A percentile compares a stretch with the other conserved stretches of the same genome.
Conservation (phyloP, 192 early-diverging fungal genomes). For the Entophlyctis helioformis region DNA sequence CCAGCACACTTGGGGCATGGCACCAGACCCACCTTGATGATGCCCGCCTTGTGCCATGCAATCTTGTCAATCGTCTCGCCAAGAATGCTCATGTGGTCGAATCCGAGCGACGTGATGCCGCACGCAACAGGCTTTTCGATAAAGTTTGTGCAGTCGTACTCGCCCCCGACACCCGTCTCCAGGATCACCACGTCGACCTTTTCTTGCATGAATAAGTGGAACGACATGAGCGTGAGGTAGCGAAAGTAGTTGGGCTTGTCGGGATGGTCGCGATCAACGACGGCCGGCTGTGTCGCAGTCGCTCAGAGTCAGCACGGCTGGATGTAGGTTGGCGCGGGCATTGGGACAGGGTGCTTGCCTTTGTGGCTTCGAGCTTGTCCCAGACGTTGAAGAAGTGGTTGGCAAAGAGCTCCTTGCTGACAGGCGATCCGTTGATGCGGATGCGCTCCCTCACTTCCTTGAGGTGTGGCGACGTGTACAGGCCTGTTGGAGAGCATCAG, state of each 20-base stretch:
- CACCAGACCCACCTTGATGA: slow-evolving; percentile 48
- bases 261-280: slow-evolving; percentile 1
- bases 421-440: slow-evolving; percentile 74
- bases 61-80: slow-evolving; percentile 64
- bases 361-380: slow-evolving; percentile 49
- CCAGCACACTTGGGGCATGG: not conserved
- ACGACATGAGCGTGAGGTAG: slow-evolving; percentile 81
- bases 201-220: slow-evolving; percentile 75
- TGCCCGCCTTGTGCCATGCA: slow-evolving; percentile 69
- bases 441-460: slow-evolving; percentile 88
- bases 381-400: slow-evolving; percentile 83
- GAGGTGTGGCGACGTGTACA: slow-evolving; percentile 91
- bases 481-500: slow-evolving; percentile 27
- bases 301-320: no score
- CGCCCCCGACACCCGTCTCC: slow-evolving; percentile 78
- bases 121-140: slow-evolving; percentile 40
- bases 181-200: slow-evolving; percentile 63
- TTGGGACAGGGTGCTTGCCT: not conserved
- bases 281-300: not conserved
- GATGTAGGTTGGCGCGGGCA: no score
- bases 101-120: slow-evolving; percentile 62
- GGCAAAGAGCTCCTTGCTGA: slow-evolving; percentile 60
- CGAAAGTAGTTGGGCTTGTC: slow-evolving; percentile 75
- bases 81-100: slow-evolving; percentile 61
- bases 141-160: slow-evolving; percentile 79